phyloP scores from a whole-genome alignment of 345 rosid species.

The Carallia brachiata region DNA sequence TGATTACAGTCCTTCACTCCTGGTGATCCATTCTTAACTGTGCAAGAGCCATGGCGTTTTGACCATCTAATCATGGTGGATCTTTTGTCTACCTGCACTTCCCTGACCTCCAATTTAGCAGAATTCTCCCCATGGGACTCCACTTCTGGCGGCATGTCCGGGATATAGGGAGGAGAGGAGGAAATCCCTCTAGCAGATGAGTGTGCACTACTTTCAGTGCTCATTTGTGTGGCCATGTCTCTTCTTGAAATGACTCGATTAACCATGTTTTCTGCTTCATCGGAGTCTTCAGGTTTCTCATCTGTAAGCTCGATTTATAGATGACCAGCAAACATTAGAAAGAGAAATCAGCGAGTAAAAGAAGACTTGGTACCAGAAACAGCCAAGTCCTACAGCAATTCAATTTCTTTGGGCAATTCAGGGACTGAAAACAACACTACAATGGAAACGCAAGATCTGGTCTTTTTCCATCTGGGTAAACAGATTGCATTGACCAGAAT shows the following conservation, averaged over 20 bases:
- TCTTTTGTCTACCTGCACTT: conserved; percentile 73
- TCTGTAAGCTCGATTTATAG: conserved; percentile 38
- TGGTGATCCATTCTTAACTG: conserved; percentile 40
- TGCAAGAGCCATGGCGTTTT: conserved; percentile 43
- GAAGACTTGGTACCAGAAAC: background rate
- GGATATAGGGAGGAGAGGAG: conserved; percentile 42
- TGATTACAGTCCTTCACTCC: conserved; percentile 37
- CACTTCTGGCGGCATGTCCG: conserved; percentile 34
- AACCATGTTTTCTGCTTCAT: conserved; percentile 35
- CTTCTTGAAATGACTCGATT: conserved; percentile 55
- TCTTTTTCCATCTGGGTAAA: no score
- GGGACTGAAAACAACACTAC: no score
- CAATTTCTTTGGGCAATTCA: no score
- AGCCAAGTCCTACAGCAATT: no score
- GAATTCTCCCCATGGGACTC: conserved; percentile 33
- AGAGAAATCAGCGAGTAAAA: background rate
- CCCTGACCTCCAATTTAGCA: conserved; percentile 63
- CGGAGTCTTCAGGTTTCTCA: conserved; percentile 44
- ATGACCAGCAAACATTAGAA: conserved; percentile 1
- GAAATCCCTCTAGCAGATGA: conserved; percentile 44
- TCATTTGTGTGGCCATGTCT: conserved; percentile 97
- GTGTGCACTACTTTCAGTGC: conserved; percentile 47
- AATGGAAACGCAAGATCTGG: no score
- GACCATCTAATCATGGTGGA: conserved; percentile 58
- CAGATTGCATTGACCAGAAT: no score